Conservation (phyloP, 306 rosid species). For the Dalbergia cochinchinensis region DNA sequence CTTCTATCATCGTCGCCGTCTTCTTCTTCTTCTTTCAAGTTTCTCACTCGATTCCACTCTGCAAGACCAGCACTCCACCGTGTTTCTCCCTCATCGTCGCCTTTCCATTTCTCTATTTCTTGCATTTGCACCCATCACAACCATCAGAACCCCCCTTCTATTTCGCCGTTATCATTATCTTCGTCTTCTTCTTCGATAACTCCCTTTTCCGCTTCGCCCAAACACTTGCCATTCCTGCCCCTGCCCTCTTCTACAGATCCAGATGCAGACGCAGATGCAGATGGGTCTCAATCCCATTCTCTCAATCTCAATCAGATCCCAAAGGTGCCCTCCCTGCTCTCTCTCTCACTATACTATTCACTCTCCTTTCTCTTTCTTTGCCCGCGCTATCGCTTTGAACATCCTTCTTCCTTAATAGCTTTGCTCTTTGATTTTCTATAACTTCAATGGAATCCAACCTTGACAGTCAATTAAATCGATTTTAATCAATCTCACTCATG, state of each 20-base stretch:
- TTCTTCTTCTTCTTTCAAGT: slow-evolving; percentile 51
- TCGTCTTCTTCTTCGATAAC: slow-evolving; percentile 1
- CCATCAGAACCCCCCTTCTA: slow-evolving; percentile 48
- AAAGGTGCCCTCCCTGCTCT: slow-evolving; percentile 58
- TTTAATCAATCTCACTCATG: no score
- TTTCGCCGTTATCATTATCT: slow-evolving; percentile 1
- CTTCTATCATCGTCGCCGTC: slow-evolving; percentile 75
- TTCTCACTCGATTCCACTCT: slow-evolving; percentile 49
- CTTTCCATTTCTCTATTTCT: slow-evolving; percentile 46
- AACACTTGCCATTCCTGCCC: slow-evolving; percentile 18
- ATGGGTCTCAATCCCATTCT: slow-evolving; percentile 38
- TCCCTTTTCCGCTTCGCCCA: slow-evolving; percentile 42
- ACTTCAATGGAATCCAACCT: no score
- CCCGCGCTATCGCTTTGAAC: no score
- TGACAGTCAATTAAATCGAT: no score
- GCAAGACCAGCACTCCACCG: slow-evolving; percentile 44
- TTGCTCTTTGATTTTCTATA: no score
- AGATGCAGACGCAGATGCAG: slow-evolving; percentile 8
- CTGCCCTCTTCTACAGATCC: slow-evolving; percentile 48
- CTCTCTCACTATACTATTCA: not conserved
- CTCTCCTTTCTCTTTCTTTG: no score
- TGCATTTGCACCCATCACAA: slow-evolving; percentile 35
- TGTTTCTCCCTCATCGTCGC: slow-evolving; percentile 44
- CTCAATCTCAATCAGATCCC: slow-evolving; percentile 52
- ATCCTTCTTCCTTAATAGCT: no score